A percentile compares a stretch with the other conserved stretches of the same genome.
Conservation (phyloP, 1,284 basidiomycete genomes). For the Microbotryomycetes sp. region DNA sequence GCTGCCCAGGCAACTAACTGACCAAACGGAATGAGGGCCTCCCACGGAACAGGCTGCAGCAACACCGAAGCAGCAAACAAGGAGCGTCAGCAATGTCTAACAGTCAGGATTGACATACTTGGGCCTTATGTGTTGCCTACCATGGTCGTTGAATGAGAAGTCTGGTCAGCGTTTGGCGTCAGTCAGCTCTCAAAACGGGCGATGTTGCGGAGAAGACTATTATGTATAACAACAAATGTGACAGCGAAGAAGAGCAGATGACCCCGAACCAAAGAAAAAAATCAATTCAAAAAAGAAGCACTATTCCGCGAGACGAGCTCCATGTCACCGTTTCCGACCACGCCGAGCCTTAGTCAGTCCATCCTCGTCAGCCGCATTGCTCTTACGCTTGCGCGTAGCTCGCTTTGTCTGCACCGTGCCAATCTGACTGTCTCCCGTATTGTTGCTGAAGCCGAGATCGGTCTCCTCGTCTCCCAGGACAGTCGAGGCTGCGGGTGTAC, state of each 20-base stretch:
- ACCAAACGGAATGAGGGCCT: constrained; percentile 91
- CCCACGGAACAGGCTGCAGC: constrained; percentile 75
- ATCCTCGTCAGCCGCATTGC: neutral
- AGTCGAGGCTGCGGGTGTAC: neutral
- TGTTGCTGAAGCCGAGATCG: no score
- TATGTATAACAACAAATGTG: no score
- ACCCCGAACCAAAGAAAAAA: no score
- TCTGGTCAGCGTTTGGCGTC: no score
- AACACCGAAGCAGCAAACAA: neutral
- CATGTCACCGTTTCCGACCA: no score
- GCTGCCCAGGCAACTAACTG: constrained; percentile 26
- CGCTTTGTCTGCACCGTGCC: neutral
- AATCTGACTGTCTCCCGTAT: neutral
- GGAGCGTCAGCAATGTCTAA: neutral
- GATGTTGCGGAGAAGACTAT: no score
- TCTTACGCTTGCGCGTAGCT: neutral
- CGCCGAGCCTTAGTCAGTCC: no score
- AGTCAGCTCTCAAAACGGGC: no score
- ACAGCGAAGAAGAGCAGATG: no score
- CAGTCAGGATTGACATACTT: neutral
- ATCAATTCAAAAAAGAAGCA: no score
- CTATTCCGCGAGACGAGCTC: no score
- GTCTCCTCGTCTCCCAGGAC: neutral
- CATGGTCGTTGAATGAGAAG: neutral
- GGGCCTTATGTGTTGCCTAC: neutral